Conservation (phyloP, 1,139 yeast genomes). For the Kodamaea arcana region DNA sequence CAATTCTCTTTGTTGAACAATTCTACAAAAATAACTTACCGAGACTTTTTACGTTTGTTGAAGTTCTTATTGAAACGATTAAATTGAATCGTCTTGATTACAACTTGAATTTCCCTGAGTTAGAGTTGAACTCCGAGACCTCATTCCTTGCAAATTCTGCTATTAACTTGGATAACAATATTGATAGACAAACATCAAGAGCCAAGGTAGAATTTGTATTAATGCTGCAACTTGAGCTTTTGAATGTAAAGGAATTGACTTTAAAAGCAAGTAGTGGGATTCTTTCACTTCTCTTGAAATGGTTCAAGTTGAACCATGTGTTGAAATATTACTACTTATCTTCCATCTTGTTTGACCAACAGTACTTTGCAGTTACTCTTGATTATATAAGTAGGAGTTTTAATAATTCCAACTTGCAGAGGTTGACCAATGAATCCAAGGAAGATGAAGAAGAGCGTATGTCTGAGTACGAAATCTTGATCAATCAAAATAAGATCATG, state of each 20-base stretch:
- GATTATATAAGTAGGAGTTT: constrained; percentile 38
- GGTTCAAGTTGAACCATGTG: constrained; percentile 79
- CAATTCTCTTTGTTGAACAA: constrained; percentile 55
- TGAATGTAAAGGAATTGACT: constrained; percentile 59
- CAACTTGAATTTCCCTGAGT: constrained; percentile 35
- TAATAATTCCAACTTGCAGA: constrained; percentile 34
- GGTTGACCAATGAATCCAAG: constrained; percentile 7
- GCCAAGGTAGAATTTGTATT: constrained; percentile 24
- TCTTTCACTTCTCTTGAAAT: constrained; percentile 51
- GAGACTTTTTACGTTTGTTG: constrained; percentile 57
- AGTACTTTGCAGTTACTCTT: constrained; percentile 40
- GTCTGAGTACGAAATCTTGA: constrained; percentile 35
- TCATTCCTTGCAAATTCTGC: constrained; percentile 19
- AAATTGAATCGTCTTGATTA: constrained; percentile 43
- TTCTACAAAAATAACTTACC: constrained; percentile 54
- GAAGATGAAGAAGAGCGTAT: constrained; percentile 7
- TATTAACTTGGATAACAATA: constrained; percentile 3
- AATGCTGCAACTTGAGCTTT: constrained; percentile 48
- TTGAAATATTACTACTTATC: constrained; percentile 74
- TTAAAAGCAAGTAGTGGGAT: constrained; percentile 60
- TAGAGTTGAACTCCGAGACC: constrained; percentile 36
- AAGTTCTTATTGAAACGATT: constrained; percentile 60
- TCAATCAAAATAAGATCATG: constrained; percentile 38
- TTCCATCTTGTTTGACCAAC: constrained; percentile 70
- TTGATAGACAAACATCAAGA: constrained; percentile 15